Evolutionary conservation across 1,284 basidiomycete genomes (phyloP).

Genomic region (Cryptococcus sp.): DNA sequence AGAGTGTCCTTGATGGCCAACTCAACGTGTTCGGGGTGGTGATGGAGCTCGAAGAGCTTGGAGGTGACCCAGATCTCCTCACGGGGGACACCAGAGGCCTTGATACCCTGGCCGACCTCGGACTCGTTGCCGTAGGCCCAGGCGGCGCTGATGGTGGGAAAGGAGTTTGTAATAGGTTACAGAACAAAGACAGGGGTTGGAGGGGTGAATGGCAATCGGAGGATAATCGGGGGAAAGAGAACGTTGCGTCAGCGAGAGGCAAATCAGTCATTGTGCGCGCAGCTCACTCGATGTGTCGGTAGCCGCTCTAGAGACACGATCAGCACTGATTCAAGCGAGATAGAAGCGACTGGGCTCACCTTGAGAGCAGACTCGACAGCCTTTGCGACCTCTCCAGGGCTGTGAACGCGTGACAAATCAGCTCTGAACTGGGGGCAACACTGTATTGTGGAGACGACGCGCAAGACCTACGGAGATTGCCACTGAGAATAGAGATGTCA

Average conservation of each 20-base stretch:
- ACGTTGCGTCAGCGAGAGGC: no score
- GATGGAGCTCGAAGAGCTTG: slow-evolving; percentile 69
- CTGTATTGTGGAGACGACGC: not conserved
- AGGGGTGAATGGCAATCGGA: no score
- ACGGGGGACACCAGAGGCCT: slow-evolving; percentile 60
- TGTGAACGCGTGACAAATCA: slow-evolving; percentile 10
- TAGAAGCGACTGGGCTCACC: slow-evolving; percentile 16
- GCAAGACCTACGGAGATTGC: slow-evolving; percentile 42
- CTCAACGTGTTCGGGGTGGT: slow-evolving; percentile 60
- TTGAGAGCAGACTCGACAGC: slow-evolving; percentile 52
- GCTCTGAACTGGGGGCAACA: not conserved
- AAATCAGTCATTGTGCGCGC: slow-evolving; percentile 26
- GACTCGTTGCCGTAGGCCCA: slow-evolving; percentile 68
- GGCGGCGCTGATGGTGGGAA: slow-evolving; percentile 34
- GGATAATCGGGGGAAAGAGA: no score
- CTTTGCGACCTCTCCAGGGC: slow-evolving; percentile 52
- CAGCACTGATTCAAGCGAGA: not conserved
- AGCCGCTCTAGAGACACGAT: slow-evolving; percentile 54
- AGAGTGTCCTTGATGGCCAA: slow-evolving; percentile 72
- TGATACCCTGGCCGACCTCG: slow-evolving; percentile 79
- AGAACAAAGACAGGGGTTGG: no score
- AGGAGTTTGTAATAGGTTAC: not conserved
- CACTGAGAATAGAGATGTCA: slow-evolving; percentile 31
- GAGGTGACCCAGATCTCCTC: slow-evolving; percentile 69
- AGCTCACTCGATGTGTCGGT: slow-evolving; percentile 75